A percentile compares a stretch with the other conserved stretches of the same genome.
These are phyloP conservation scores for Epichloe baconii DNA, from an alignment of 2,329 filamentous ascomycete species.

Conservation along the genomic window DNA sequence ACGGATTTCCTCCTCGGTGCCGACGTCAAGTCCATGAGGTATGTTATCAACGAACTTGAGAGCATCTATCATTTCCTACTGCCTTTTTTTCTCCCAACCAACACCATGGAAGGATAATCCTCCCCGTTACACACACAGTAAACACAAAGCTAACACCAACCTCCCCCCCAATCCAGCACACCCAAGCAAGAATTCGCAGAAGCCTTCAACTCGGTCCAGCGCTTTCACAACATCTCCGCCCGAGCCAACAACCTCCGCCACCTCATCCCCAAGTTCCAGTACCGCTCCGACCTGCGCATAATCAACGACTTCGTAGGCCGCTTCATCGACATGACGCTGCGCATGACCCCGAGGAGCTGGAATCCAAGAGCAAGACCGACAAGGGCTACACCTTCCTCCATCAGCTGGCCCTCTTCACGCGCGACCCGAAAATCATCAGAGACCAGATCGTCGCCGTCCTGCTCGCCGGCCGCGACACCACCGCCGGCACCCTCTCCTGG, in stretches of 20 bases:
- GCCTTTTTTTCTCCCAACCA: too few relatives aligned
- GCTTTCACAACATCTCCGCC: constrained; percentile 47
- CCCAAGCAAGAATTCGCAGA: constrained; percentile 49
- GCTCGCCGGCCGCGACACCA: constrained; percentile 79
- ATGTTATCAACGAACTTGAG: constrained; percentile 7
- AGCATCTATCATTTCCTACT: too few relatives aligned
- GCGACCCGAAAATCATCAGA: constrained; percentile 56
- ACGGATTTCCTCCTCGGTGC: constrained; percentile 78
- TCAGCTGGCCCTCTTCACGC: constrained; percentile 64
- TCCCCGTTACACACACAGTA: too few relatives aligned
- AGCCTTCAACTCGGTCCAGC: constrained; percentile 58
- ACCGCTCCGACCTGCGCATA: constrained; percentile 48
- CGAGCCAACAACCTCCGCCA: constrained; percentile 15
- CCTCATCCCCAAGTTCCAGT: constrained; percentile 51
- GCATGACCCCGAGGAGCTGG: constrained; percentile 50
- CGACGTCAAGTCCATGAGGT: constrained; percentile 53
- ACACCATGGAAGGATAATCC: too few relatives aligned
- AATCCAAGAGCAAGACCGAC: constrained; percentile 54
- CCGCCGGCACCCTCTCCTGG: constrained; percentile 70
- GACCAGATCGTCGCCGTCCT: constrained; percentile 77
- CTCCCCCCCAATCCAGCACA: constrained; percentile 15
- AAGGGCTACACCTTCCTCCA: constrained; percentile 74
- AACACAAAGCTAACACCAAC: neutral
- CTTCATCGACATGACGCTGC: constrained; percentile 51
- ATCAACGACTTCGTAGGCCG: constrained; percentile 71